Evolutionary conservation across 305 asterid genomes (phyloP), one percentile per base, ranked within the genome.

Genomic region (Solanum chacoense): DNA sequence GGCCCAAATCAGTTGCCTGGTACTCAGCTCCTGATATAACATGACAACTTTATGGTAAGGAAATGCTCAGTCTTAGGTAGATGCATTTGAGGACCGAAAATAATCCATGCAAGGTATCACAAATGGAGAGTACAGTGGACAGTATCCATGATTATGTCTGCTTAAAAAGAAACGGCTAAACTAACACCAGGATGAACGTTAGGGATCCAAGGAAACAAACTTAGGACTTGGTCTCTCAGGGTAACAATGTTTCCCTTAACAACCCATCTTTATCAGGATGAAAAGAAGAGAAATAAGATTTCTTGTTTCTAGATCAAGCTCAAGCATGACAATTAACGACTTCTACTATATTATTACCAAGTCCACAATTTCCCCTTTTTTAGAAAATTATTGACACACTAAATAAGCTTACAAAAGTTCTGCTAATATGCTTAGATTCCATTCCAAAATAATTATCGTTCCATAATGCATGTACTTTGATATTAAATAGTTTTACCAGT

Each of bases 1-100:
- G 91, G 75, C 99, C 98, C 93, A 98, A 90, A 87, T 98, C 99
- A 5, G 93, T 91, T 14, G 99, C 99, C 92, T 96, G 99, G 92
- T 89, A 96, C 93, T 98, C 98, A 9, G 99, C 99, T 86, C 99
- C 99, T 98, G 96, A 5, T 96, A 96, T 45, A 24, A 92, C 91
- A 85, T 95, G 31, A 32, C 74, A 55, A 20, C 69, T 83, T 16
- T 50, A 83, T 11, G 40, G 29, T 83, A 55, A 83, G 72, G 29
- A 83, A 83, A 83, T 81, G 72, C n/a, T 83, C 85, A 4, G 29
- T 7, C 28, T 10, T 29, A 45, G 12, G 24, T 29, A 80, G 38
- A 45, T 45, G 72, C 71, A 14, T 80, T 14, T 80, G 34, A 80
- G 37, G 20, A 45, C 26, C 12, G 38, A 81, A 81, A 45, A 42